A percentile compares a stretch with the other conserved stretches of the same genome.
Conservation (phyloP, 2,329 filamentous ascomycete genomes). For the Aspergillus aculeatinus region DNA sequence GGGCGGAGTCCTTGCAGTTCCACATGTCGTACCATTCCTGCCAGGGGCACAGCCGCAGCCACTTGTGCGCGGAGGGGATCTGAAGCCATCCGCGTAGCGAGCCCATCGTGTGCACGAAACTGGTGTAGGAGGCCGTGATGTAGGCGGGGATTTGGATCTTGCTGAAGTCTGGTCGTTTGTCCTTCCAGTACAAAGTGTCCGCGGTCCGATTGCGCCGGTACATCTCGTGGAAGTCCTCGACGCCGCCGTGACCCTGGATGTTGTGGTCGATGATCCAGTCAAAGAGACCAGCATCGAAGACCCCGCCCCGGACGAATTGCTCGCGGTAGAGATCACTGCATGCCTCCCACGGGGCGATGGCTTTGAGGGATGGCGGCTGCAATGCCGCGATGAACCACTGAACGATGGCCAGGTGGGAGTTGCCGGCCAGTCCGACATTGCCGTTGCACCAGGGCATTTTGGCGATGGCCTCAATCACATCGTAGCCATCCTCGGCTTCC, state of each 20-base stretch:
- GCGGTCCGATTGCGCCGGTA: conserved; percentile 1
- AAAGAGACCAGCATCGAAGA: conserved; percentile 4
- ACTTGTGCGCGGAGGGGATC: conserved; percentile 8
- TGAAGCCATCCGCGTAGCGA: conserved; percentile 13
- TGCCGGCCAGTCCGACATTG: conserved; percentile 1
- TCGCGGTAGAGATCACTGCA: conserved; percentile 4
- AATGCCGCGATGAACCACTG: conserved; percentile 7
- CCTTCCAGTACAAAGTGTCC: conserved; percentile 3
- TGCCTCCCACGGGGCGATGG: conserved; percentile 6
- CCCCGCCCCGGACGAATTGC: background rate
- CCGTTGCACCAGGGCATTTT: conserved; percentile 8
- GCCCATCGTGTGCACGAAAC: conserved; percentile 16
- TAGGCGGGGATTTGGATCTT: conserved; percentile 1
- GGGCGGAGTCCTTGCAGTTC: conserved; percentile 8
- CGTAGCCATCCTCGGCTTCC: conserved; percentile 4
- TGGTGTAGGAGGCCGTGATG: conserved; percentile 6
- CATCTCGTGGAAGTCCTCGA: conserved; percentile 11
- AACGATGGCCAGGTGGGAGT: conserved; percentile 4
- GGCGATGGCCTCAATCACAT: conserved; percentile 4
- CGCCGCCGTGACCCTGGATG: conserved; percentile 6
- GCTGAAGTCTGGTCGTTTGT: conserved; percentile 6
- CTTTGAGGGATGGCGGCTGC: background rate
- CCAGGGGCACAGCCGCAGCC: conserved; percentile 15
- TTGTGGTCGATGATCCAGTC: conserved; percentile 11
- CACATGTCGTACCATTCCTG: conserved; percentile 18